Conservation (phyloP, 2,329 filamentous ascomycete species). For the Fusarium mundagurra region DNA sequence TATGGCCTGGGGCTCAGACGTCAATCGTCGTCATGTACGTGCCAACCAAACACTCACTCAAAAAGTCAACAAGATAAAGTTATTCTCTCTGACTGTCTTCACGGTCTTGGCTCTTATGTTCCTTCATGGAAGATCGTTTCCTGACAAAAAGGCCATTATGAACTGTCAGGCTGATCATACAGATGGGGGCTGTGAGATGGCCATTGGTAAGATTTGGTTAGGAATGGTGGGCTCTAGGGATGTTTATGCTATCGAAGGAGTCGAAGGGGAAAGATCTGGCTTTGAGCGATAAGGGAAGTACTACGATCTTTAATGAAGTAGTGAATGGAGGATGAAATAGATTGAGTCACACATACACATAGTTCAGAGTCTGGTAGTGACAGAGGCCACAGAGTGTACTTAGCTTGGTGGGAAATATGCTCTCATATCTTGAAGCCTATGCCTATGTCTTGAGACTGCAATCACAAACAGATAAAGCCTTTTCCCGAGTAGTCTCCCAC, state of each 20-base stretch:
- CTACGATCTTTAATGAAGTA: rapidly evolving
- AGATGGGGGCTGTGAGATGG: not conserved
- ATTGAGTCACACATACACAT: no score
- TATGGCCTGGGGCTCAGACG: rapidly evolving
- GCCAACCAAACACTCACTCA: not conserved
- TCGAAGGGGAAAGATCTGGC: not conserved
- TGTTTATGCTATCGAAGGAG: not conserved
- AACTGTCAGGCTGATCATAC: not conserved
- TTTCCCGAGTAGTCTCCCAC: not conserved
- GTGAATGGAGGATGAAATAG: no score
- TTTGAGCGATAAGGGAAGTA: rapidly evolving
- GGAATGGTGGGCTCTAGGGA: not conserved
- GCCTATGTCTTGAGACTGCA: rapidly evolving
- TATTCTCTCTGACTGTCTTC: not conserved
- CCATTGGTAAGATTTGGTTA: not conserved
- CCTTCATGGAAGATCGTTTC: not conserved
- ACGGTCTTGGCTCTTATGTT: not conserved
- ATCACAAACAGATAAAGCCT: rapidly evolving
- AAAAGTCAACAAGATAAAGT: not conserved
- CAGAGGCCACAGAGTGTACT: not conserved
- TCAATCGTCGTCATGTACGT: no score
- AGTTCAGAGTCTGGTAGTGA: not conserved
- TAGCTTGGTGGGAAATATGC: not conserved
- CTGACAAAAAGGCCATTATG: not conserved
- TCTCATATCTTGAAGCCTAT: rapidly evolving